Evolutionary conservation across 352 stramenopile genomes (phyloP).

Genomic region (Pythium brachiatum): DNA sequence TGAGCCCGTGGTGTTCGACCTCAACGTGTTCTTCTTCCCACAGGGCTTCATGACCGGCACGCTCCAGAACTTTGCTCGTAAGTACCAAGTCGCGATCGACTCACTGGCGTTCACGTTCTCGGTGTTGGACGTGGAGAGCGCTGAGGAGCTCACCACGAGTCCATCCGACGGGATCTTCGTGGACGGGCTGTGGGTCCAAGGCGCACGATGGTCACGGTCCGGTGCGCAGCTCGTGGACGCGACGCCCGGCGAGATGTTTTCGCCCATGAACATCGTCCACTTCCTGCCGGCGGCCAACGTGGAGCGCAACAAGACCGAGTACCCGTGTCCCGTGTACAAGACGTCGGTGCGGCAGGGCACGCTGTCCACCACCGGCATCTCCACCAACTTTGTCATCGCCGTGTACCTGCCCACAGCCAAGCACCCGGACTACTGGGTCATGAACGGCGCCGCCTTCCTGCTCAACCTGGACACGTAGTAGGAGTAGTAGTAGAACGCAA

Average conservation of each 20-base stretch:
- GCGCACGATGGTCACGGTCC: conserved; percentile 85
- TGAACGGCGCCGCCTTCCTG: conserved; percentile 91
- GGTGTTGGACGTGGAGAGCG: conserved; percentile 65
- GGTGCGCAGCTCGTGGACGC: conserved; percentile 73
- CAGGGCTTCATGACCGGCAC: conserved; percentile 96
- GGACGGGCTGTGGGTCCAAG: conserved; percentile 86
- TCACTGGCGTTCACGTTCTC: conserved; percentile 91
- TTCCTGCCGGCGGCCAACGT: conserved; percentile 87
- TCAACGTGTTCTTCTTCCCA: conserved; percentile 95
- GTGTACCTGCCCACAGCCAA: conserved; percentile 87
- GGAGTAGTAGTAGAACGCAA: neutral
- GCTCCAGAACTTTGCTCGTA: conserved; percentile 93
- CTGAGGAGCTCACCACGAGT: conserved; percentile 48
- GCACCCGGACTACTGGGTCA: conserved; percentile 89
- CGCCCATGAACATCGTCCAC: conserved; percentile 87
- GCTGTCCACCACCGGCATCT: conserved; percentile 95
- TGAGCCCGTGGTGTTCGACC: conserved; percentile 88
- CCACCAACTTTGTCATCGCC: conserved; percentile 96
- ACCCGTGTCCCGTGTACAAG: conserved; percentile 94
- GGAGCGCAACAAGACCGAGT: conserved; percentile 57
- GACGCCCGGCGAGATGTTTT: conserved; percentile 91
- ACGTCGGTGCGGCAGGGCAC: conserved; percentile 92
- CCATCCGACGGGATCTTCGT: conserved; percentile 92
- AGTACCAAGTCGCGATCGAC: conserved; percentile 95
- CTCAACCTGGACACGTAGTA: conserved; percentile 87